A percentile compares a stretch with the other conserved stretches of the same genome.
Evolutionary conservation across 345 rosid genomes (phyloP).

Genomic region (Aethionema arabicum): DNA sequence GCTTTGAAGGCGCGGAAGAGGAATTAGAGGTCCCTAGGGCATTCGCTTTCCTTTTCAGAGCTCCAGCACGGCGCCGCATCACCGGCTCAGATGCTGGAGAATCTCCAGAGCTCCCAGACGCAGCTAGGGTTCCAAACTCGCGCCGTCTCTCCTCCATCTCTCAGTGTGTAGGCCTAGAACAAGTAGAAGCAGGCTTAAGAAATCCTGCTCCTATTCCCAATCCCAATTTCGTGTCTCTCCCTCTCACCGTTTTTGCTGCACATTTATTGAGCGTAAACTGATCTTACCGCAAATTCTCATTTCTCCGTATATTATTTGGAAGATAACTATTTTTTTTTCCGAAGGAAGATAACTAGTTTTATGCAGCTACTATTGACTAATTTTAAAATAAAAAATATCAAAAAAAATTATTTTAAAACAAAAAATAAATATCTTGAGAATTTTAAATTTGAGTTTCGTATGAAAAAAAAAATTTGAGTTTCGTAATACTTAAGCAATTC

Average conservation of each 20-base stretch:
- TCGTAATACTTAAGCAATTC: no score
- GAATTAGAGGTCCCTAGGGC: constrained; percentile 45
- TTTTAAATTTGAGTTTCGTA: no score
- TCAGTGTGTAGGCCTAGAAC: constrained; percentile 18
- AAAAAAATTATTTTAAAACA: no score
- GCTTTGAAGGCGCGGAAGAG: constrained; percentile 62
- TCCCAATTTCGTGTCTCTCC: constrained; percentile 27
- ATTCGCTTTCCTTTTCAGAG: constrained; percentile 66
- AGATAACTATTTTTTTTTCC: no score
- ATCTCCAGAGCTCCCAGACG: constrained; percentile 37
- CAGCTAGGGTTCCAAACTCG: constrained; percentile 50
- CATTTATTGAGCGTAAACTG: neutral
- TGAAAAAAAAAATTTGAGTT: no score
- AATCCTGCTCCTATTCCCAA: constrained; percentile 27
- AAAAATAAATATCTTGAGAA: no score
- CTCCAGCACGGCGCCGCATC: constrained; percentile 74
- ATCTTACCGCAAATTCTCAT: neutral
- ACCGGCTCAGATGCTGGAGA: constrained; percentile 61
- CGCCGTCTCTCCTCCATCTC: constrained; percentile 68
- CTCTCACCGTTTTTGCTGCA: neutral
- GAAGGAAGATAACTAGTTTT: no score
- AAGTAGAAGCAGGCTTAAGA: constrained; percentile 11
- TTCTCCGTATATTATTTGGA: no score
- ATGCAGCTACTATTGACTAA: no score
- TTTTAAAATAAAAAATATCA: no score